Evolutionary conservation across 805 yeast genomes (phyloP).

Genomic region (Candida tallmaniae): DNA sequence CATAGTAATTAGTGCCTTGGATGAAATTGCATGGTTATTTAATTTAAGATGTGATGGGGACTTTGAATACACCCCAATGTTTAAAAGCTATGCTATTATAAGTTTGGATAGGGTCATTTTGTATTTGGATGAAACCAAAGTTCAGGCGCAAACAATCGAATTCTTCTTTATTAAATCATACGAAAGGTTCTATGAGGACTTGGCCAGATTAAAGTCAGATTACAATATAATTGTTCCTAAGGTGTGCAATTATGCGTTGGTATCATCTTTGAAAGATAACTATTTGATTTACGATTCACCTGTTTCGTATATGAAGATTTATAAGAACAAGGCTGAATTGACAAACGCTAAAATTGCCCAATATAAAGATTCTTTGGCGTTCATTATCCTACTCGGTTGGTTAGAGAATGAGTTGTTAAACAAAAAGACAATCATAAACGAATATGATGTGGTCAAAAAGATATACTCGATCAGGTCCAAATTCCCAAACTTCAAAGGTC

Average conservation of each 20-base stretch:
- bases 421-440: constrained; percentile 44
- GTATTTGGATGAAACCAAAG: constrained; percentile 49
- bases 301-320: constrained; percentile 54
- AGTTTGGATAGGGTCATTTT: constrained; percentile 36
- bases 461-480: constrained; percentile 52
- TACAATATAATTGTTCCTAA: constrained; percentile 25
- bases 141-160: constrained; percentile 24
- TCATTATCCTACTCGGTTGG: constrained; percentile 79
- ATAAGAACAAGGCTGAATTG: constrained; percentile 71
- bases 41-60: constrained; percentile 67
- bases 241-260: constrained; percentile 31
- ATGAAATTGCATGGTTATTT: constrained; percentile 85
- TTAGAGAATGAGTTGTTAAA: constrained; percentile 52
- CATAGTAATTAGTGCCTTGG: constrained; percentile 56
- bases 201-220: constrained; percentile 26
- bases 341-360: constrained; percentile 73
- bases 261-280: constrained; percentile 18
- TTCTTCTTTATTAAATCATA: constrained; percentile 48
- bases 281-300: constrained; percentile 23
- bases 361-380: constrained; percentile 75
- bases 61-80: constrained; percentile 82
- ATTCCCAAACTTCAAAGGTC: constrained; percentile 54
- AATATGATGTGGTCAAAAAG: constrained; percentile 61
- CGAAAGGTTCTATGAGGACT: constrained; percentile 52
- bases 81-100: constrained; percentile 58